Conservation (phyloP, 1,139 yeast genomes). For the Zygosaccharomyces pseudobailii region DNA sequence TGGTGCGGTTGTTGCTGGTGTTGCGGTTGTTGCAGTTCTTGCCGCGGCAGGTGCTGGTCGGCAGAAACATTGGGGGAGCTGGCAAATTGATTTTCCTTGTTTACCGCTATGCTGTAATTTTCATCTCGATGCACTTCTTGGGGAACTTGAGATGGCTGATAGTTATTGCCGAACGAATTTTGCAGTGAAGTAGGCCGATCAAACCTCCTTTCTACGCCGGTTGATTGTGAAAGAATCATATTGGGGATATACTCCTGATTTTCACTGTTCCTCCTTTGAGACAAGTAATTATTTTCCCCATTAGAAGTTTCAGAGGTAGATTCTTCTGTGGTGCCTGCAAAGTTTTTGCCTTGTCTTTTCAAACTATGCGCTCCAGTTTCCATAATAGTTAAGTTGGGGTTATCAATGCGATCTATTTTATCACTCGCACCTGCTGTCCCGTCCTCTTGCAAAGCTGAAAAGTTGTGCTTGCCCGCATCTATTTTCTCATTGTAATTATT, state of each 20-base stretch:
- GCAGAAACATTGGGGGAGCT: neutral
- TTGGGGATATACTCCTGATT: slow-evolving; percentile 36
- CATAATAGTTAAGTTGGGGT: slow-evolving; percentile 7
- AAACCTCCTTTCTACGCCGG: slow-evolving; percentile 43
- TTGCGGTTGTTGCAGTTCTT: neutral
- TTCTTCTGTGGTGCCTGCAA: slow-evolving; percentile 5
- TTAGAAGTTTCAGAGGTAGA: neutral
- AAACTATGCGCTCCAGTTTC: slow-evolving; percentile 17
- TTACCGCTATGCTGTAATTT: neutral
- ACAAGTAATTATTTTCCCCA: neutral
- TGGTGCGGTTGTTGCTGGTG: neutral
- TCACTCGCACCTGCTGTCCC: neutral
- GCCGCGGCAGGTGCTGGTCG: neutral
- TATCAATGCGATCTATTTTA: slow-evolving; percentile 3
- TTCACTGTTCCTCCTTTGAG: slow-evolving; percentile 12
- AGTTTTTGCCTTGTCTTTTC: slow-evolving; percentile 16
- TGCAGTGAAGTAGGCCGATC: slow-evolving; percentile 36
- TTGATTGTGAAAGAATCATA: slow-evolving; percentile 46
- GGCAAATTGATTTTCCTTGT: neutral
- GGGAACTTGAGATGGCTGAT: neutral
- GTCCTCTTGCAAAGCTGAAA: neutral
- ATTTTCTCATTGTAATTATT: neutral
- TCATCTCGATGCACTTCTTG: neutral
- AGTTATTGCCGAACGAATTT: slow-evolving; percentile 21
- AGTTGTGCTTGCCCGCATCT: neutral